phyloP scores from a whole-genome alignment of 345 rosid species.

The Diplotaxis tenuifolia region DNA sequence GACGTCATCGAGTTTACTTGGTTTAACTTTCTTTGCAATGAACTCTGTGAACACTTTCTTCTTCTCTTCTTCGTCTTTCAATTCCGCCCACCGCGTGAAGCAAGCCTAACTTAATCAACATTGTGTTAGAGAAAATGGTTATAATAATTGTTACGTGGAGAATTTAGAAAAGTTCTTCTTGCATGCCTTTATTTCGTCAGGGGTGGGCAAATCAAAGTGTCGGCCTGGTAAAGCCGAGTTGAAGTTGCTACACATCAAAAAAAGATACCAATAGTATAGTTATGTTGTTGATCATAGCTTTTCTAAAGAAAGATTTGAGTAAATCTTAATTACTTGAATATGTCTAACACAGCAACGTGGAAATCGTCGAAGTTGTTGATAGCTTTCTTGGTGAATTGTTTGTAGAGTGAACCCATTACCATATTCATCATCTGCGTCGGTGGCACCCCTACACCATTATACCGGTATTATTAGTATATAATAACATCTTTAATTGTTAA shows the following conservation, averaged over 20 bases:
- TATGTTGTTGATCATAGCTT: background rate
- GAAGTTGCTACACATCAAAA: constrained; percentile 52
- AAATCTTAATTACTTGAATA: constrained; percentile 53
- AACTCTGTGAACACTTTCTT: constrained; percentile 45
- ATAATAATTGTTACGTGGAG: background rate
- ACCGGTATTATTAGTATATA: background rate
- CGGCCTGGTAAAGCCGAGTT: constrained; percentile 86
- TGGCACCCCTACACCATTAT: constrained; percentile 37
- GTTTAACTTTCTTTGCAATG: constrained; percentile 40
- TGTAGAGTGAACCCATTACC: constrained; percentile 48
- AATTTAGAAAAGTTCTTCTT: background rate
- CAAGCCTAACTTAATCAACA: constrained; percentile 38
- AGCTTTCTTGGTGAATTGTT: constrained; percentile 54
- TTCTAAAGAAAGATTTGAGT: background rate
- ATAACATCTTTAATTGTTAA: background rate
- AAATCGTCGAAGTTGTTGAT: constrained; percentile 59
- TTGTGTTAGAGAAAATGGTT: background rate
- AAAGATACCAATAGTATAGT: background rate
- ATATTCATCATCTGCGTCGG: constrained; percentile 57
- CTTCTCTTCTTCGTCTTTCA: constrained; percentile 30
- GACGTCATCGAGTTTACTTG: constrained; percentile 57
- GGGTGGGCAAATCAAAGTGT: constrained; percentile 74
- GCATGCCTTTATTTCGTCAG: constrained; percentile 65
- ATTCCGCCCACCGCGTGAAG: constrained; percentile 43
- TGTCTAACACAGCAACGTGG: constrained; percentile 72